Evolutionary conservation across 371 early-diverging fungal species (phyloP), one percentile per base, ranked within the genome.

Genomic region (Nematocida sp.): DNA sequence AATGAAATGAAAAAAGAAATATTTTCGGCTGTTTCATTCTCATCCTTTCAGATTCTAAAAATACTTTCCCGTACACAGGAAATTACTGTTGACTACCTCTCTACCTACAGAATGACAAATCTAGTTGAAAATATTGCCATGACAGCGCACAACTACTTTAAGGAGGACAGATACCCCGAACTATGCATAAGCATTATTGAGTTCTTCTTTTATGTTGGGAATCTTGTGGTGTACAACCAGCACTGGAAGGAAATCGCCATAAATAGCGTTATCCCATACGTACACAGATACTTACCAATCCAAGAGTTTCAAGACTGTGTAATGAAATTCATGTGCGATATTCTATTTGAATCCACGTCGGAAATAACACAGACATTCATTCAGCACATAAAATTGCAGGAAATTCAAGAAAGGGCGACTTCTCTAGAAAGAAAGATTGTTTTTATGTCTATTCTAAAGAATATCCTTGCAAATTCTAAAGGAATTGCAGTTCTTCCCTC

Each of bases 181-280:
- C 13, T 70, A 25, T 6, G 9, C 13, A 3, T 46, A 18, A n/a
- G 13, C 20, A 46, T 46, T 18, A 54, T 33, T n/a, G 55, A 78
- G 60, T 78, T 44, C 23, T 66, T 78, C 23, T 15, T 58, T 13
- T 27, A 72, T 4, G 4, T 78, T 7, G 69, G 80, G 23, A 78
- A 78, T 42, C 52, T 78, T 3, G 80, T 78, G 25, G 20, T 78
- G 0, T 50, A 44, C 58, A 45, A 23, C 33, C 9, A 9, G 0
- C 11, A 67, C 6, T 78, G 80, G 80, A 78, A 78, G 44, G 61
- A 67, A 40, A 70, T 40, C 4, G 69, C 80, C 20, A 60, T 67
- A 44, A n/a, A 70, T 5, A 5, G 33, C 4, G 39, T 78, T 40
- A 11, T 78, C 42, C 57, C 57, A 9, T 9, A 78, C 0, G 25